Evolutionary conservation across 1,139 yeast species (phyloP).

Genomic region (Taphrina flavorubra): DNA sequence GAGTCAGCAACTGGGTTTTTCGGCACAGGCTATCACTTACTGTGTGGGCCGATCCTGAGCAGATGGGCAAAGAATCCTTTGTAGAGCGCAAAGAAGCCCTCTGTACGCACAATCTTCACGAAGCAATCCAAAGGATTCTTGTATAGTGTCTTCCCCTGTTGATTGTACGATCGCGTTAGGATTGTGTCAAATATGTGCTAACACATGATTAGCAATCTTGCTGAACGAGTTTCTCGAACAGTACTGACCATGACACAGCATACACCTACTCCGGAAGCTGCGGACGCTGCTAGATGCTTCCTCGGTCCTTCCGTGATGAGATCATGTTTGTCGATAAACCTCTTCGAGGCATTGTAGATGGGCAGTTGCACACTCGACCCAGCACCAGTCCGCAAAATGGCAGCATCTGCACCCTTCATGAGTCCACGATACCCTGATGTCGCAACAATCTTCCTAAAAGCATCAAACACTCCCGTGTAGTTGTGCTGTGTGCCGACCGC

Average conservation of each 20-base stretch:
- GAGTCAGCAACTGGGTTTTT: neutral
- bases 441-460: constrained; percentile 64
- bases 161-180: constrained; percentile 91
- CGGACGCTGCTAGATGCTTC: constrained; percentile 75
- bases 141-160: constrained; percentile 78
- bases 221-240: neutral
- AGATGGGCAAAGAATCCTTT: constrained; percentile 95
- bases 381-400: constrained; percentile 89
- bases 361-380: constrained; percentile 97
- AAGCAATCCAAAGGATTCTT: constrained; percentile 88
- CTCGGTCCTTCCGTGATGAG: constrained; percentile 67
- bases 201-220: neutral
- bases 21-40: constrained; percentile 56
- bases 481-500: constrained; percentile 91
- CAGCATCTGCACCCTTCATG: constrained; percentile 93
- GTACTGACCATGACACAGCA: constrained; percentile 73
- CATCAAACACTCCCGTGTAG: constrained; percentile 72
- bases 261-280: constrained; percentile 87
- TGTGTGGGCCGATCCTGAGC: constrained; percentile 92
- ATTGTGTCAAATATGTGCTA: constrained; percentile 74
- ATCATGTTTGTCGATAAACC: constrained; percentile 58
- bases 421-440: constrained; percentile 79
- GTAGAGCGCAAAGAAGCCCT: constrained; percentile 86
- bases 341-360: constrained; percentile 80
- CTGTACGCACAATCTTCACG: constrained; percentile 75